phyloP scores from a whole-genome alignment of 345 rosid genomes.

The Zanthoxylum bungeanum region DNA sequence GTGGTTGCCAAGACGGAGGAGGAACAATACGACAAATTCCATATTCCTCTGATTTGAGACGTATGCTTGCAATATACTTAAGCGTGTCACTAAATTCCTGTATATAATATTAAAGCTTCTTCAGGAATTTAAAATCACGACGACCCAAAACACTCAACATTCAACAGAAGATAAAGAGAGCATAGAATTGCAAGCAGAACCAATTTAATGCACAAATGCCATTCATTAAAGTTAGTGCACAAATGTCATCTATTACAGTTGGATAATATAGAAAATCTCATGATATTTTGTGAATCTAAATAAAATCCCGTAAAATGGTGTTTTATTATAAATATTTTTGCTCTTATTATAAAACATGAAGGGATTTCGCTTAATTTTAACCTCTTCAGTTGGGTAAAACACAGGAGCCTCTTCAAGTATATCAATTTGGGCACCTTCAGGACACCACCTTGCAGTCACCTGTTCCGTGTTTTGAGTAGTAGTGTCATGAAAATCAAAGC shows the following conservation, averaged over 20 bases:
- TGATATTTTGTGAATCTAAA: no score
- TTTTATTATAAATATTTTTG: no score
- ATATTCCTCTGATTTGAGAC: constrained; percentile 43
- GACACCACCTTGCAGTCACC: constrained; percentile 32
- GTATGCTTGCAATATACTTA: constrained; percentile 58
- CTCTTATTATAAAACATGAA: no score
- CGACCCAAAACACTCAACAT: constrained; percentile 8
- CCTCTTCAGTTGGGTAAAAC: constrained; percentile 67
- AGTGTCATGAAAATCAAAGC: constrained; percentile 9
- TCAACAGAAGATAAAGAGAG: constrained; percentile 16
- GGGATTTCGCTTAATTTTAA: no score
- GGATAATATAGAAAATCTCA: constrained; percentile 20
- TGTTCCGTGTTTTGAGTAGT: constrained; percentile 30
- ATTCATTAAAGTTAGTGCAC: no score
- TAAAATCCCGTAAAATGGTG: no score
- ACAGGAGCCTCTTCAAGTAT: constrained; percentile 59
- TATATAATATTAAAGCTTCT: constrained; percentile 19
- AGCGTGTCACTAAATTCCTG: constrained; percentile 71
- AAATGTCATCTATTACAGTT: constrained; percentile 7
- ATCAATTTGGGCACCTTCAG: constrained; percentile 29
- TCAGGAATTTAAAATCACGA: constrained; percentile 15
- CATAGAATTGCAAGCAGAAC: constrained; percentile 11
- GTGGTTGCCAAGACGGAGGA: constrained; percentile 73
- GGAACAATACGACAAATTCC: constrained; percentile 79
- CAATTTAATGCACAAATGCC: constrained; percentile 13